Base-by-base conservation (phyloP, 805 yeast species). In the Cyberlindnera euphorbiae region DNA sequence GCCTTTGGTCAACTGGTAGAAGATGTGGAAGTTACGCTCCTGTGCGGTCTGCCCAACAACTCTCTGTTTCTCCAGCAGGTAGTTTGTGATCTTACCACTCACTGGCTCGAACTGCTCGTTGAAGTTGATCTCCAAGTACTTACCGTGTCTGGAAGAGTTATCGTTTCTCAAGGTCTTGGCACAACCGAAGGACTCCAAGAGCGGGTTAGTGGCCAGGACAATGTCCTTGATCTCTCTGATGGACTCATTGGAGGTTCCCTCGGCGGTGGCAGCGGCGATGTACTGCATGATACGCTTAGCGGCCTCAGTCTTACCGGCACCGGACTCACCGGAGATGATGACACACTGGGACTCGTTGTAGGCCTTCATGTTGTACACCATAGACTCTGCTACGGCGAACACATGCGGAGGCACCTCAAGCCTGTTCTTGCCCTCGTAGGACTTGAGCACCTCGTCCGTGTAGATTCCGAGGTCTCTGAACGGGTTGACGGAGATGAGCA, bases 321-420 rank as follows among this genome's bases (percentile, higher is more conserved):
- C 97, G 1, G 96, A 85, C 60, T 90, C 97, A 39, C 97, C 97
- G 3, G 96, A 85, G 48, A 93, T 93, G 51, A 93, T 93, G 16
- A 93, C 97, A 72, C 97, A 90, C 60, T 93, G 98, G 56, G 79
- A 87, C 52, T 93, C 97, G 41, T 83, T 77, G 62, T 93, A 93
- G 0, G 95, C 82, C 62, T 89, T 89, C 79, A 93, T 73, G 59
- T 90, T 85, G 64, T 93, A 90, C 62, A 82, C 93, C 95, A 93
- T 88, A 24, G 94, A 66, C 63, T 93, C 99, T 9, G 99, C 98
- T 53, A 93, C 88, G 35, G 97, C 96, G 62, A 82, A 93, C 21
- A 93, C 98, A 63, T 93, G 99, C 4, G 99, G 99, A 13, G 97
- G 95, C 19, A 84, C 96, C 63, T 93, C 99, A 41, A 93, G 68